Evolutionary conservation across 441 rosid species (phyloP).

Genomic region (Flueggea neowawraea): DNA sequence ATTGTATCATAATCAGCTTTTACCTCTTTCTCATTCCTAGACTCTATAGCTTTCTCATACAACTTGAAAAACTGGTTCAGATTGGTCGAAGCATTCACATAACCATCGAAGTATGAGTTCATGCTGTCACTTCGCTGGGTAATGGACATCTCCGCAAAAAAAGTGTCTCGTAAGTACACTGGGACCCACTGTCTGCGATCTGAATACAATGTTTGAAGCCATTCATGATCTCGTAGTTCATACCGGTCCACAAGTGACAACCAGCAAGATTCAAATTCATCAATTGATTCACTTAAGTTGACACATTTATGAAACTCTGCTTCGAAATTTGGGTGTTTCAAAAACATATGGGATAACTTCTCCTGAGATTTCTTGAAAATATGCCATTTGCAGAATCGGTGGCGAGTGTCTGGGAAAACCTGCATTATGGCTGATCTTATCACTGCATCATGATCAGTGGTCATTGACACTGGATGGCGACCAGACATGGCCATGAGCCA

Average conservation of each 20-base stretch:
- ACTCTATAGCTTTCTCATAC: constrained; percentile 83
- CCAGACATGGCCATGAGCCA: constrained; percentile 85
- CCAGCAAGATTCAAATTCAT: constrained; percentile 89
- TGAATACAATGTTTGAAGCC: constrained; percentile 71
- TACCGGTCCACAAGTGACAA: constrained; percentile 67
- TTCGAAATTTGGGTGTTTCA: constrained; percentile 71
- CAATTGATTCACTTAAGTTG: constrained; percentile 69
- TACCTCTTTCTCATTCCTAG: constrained; percentile 81
- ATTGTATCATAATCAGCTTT: constrained; percentile 94
- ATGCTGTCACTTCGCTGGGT: constrained; percentile 79
- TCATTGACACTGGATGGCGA: constrained; percentile 68
- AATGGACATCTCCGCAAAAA: constrained; percentile 86
- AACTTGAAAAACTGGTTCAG: constrained; percentile 75
- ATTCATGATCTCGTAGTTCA: constrained; percentile 77
- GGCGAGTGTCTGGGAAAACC: constrained; percentile 85
- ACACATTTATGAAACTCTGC: constrained; percentile 83
- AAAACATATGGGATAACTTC: constrained; percentile 73
- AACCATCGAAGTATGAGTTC: constrained; percentile 89
- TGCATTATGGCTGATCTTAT: constrained; percentile 67
- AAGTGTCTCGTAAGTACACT: constrained; percentile 71
- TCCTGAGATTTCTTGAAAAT: constrained; percentile 88
- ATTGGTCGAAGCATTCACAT: constrained; percentile 75
- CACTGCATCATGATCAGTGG: constrained; percentile 76
- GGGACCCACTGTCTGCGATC: constrained; percentile 90
- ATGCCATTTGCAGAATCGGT: constrained; percentile 91